phyloP scores from a whole-genome alignment of 257 asterid species.

The Nicotiana attenuata region DNA sequence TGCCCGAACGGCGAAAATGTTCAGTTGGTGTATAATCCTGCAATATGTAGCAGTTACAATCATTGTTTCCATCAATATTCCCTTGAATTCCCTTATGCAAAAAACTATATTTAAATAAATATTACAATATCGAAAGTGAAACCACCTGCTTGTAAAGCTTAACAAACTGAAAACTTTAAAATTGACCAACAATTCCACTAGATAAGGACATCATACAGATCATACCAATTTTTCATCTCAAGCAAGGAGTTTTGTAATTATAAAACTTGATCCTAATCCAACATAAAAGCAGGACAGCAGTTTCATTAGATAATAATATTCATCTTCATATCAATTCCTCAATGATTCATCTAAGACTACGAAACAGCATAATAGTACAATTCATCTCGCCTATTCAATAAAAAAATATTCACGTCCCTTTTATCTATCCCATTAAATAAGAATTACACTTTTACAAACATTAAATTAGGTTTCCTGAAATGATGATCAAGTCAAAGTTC shows the following conservation, averaged over 20 bases:
- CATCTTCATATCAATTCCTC: not conserved
- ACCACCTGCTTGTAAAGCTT: not conserved
- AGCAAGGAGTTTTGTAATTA: too few relatives aligned
- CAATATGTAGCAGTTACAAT: not conserved
- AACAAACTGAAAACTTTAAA: not conserved
- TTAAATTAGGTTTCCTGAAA: not conserved
- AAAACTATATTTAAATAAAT: too few relatives aligned
- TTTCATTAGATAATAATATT: too few relatives aligned
- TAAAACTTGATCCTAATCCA: too few relatives aligned
- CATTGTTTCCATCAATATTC: not conserved
- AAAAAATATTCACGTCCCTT: not conserved
- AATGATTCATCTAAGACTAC: not conserved
- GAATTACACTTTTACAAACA: not conserved
- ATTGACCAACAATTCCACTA: not conserved
- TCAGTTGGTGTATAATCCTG: not conserved
- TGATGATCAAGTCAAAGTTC: not conserved
- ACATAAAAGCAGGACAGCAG: too few relatives aligned
- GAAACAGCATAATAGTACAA: not conserved
- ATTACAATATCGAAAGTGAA: not conserved
- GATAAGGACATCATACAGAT: not conserved
- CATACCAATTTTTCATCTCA: not conserved
- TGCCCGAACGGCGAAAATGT: not conserved
- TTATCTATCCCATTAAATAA: not conserved
- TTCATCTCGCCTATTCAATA: not conserved
- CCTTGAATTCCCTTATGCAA: not conserved